Conservation (phyloP, 108 stramenopile species). For the Fistulifera solaris region DNA sequence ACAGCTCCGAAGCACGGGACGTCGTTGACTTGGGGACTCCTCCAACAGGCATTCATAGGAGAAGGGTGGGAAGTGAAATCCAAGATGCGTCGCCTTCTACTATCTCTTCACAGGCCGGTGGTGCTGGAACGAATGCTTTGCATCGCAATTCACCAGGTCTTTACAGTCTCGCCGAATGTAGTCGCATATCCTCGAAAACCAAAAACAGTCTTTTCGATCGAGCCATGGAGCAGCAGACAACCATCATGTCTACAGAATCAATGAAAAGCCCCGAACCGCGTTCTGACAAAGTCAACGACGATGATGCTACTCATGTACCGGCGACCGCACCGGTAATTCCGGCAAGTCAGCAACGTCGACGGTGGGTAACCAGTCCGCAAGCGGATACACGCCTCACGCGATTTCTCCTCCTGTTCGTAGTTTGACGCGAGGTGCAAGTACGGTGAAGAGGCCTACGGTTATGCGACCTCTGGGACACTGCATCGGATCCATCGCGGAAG, state of each 20-base stretch:
- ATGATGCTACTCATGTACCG: too few relatives aligned
- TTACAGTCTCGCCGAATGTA: constrained; percentile 4
- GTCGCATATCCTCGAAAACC: neutral
- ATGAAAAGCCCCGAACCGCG: too few relatives aligned
- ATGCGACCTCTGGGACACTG: neutral
- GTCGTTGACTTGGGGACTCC: neutral
- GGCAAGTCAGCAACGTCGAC: constrained; percentile 13
- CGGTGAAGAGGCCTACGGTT: neutral
- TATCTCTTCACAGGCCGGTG: too few relatives aligned
- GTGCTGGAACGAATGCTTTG: too few relatives aligned
- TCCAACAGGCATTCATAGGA: neutral
- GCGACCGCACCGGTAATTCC: too few relatives aligned
- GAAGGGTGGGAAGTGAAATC: neutral
- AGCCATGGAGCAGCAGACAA: neutral
- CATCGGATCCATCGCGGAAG: constrained; percentile 6
- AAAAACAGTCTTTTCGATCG: constrained; percentile 2
- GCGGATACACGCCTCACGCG: constrained; percentile 6
- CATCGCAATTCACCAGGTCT: constrained; percentile 1
- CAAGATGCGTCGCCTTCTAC: too few relatives aligned
- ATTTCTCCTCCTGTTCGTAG: constrained; percentile 33
- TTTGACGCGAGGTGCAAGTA: constrained; percentile 16
- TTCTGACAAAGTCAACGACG: too few relatives aligned
- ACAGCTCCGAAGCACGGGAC: constrained; percentile 1
- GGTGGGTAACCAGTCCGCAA: constrained; percentile 30
- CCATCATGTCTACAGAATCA: too few relatives aligned